Evolutionary conservation across 164 flowering plant species (phyloP), one percentile per base, ranked within the genome.

Genomic region (Macadamia tetraphylla): DNA sequence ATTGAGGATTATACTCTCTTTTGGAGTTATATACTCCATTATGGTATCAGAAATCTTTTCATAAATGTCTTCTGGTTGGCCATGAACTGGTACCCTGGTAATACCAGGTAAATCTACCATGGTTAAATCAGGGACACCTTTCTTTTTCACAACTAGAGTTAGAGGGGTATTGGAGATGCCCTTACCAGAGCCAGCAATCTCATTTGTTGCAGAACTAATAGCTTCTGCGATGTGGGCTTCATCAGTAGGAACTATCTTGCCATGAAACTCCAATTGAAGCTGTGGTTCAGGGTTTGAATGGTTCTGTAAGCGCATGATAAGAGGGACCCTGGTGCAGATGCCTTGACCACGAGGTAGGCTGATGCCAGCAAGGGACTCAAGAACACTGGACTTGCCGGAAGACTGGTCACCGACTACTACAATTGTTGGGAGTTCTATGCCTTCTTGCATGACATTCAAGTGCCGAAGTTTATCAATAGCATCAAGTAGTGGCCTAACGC

Each of bases 281-380:
- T 79, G 67, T 1, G 79, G 57, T 10, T 71, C 18, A 4, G 75
- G 60, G 51, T 10, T 4, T 0, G 63, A 30, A 23, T 70, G 62
- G 32, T 64, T 29, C 23, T 71, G 68, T 5, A 71, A 57, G 30
- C 70, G 43, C 73, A 67, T 70, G 32, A 79, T 76, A 56, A 79
- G 66, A 15, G 79, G 79, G 3, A 75, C 81, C 23, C 81, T 59
- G n/a, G 81, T 78, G 70, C 81, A 78, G 18, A 78, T 78, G 7
- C 78, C 81, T 32, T 72, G 74, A 11, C 78, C 81, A 18, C 76
- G 65, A 1, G 78, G 81, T 10, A 79, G 81, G 56, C 68, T 75
- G 35, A 79, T 73, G 32, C 81, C 79, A 1, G 78, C 77, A 0
- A 79, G 75, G 18, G 81, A 79, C 59, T 75, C 79, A 6, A 75